Base-by-base conservation (phyloP, 306 rosid genomes). In the Vicia villosa region DNA sequence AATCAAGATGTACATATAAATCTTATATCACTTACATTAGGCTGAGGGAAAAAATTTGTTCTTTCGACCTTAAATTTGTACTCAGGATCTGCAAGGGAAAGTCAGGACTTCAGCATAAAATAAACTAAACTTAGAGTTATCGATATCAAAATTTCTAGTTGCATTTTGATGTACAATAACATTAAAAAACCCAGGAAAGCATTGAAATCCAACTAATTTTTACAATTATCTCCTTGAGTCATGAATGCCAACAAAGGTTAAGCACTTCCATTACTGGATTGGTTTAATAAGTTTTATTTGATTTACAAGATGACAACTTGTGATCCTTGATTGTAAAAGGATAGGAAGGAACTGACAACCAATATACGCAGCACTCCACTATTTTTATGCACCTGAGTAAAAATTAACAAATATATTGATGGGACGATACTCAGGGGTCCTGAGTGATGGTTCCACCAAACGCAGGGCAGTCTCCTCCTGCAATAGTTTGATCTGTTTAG, bases 381-480 rank as follows among this genome's bases (percentile, higher is more conserved):
- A 62, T 10, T 41, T 43, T 68, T 26, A 74, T 43, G 50, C 81
- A 90, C 98, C 97, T 81, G 98, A 90, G 78, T 90, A 93, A 77
- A 83, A 93, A 70, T 88, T 85, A 64, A 93, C 86, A 26, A 86
- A 90, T 74, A 93, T 55, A 76, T 83, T 90, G 84, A 90, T 84
- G 28, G 97, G 94, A 19, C 98, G 89, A 81, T 88, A 85, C 70
- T 90, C 96, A 5, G 90, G 82, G 63, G 94, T 90, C 63, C 85
- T 66, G 37, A 85, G 66, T 37, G 96, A 85, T 68, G 92, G 56
- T 78, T 81, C 87, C 70, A 85, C 97, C 73, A 90, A 66, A 67
- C 97, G 89, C 81, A 88, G 20, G 51, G 97, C 92, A 9, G 97
- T 81, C 81, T 93, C 98, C 73, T 93, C 98, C 97, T 90, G 85